Evolutionary conservation across 352 stramenopile species (phyloP).

Genomic region (Phytophthora fragariaefolia): DNA sequence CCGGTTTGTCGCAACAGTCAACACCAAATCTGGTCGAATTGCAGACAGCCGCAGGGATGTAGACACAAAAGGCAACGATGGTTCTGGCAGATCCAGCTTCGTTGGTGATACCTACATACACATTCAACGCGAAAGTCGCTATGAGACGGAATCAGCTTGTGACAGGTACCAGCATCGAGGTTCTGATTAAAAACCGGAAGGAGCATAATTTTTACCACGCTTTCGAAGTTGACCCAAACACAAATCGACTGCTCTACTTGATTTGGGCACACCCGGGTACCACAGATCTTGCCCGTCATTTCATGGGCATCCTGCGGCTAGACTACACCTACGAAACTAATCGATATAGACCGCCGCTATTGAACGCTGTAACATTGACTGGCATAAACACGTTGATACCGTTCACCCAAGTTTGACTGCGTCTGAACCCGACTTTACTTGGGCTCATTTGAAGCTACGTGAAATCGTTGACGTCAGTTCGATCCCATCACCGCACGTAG

Average conservation of each 20-base stretch:
- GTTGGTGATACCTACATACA: constrained; percentile 2
- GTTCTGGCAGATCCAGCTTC: not conserved
- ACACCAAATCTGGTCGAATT: not conserved
- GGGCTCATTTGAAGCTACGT: not conserved
- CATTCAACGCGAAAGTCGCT: constrained; percentile 3
- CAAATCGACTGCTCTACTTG: constrained; percentile 10
- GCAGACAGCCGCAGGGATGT: not conserved
- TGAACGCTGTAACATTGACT: constrained; percentile 7
- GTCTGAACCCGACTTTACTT: constrained; percentile 4
- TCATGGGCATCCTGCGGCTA: constrained; percentile 12
- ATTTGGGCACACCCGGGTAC: constrained; percentile 16
- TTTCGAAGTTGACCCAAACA: not conserved
- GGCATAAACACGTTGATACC: constrained; percentile 18
- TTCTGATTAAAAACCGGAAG: not conserved
- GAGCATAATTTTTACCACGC: constrained; percentile 1
- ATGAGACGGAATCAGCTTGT: not conserved
- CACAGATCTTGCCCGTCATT: not conserved
- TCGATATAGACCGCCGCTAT: not conserved
- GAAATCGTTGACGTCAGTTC: not conserved
- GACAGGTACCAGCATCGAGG: not conserved
- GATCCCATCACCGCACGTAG: not conserved
- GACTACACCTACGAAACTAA: constrained; percentile 28
- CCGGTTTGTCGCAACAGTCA: not conserved
- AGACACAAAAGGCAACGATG: constrained; percentile 11
- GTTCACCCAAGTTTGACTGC: constrained; percentile 14